Conservation (phyloP, 352 stramenopile species). For the Pythium insidiosum region DNA sequence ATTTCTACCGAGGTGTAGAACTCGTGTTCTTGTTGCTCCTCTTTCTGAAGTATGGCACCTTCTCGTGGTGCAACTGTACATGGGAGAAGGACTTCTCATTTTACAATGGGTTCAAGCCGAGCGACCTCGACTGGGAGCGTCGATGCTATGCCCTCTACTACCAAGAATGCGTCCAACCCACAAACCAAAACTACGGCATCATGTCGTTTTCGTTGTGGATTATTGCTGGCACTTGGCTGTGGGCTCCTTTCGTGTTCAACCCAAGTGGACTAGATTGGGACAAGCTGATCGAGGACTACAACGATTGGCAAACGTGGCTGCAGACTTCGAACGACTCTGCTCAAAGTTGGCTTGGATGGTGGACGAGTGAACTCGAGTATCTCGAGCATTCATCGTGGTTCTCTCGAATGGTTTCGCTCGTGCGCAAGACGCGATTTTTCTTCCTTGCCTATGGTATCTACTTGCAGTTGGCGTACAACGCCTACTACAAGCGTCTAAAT, state of each 20-base stretch:
- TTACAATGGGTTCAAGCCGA: constrained; percentile 65
- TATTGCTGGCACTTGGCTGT: constrained; percentile 85
- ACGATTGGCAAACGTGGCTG: constrained; percentile 92
- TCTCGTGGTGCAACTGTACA: constrained; percentile 87
- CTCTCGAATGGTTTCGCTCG: constrained; percentile 50
- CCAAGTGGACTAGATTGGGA: constrained; percentile 96
- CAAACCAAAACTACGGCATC: constrained; percentile 94
- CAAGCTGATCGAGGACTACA: constrained; percentile 93
- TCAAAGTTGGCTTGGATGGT: constrained; percentile 82
- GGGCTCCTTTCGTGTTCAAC: constrained; percentile 90
- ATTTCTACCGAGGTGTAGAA: constrained; percentile 97
- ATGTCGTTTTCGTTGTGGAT: constrained; percentile 95
- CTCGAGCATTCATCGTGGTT: constrained; percentile 64
- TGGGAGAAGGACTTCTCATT: constrained; percentile 60
- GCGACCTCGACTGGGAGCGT: constrained; percentile 54
- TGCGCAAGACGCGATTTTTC: constrained; percentile 75
- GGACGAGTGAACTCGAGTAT: constrained; percentile 71
- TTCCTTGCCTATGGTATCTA: constrained; percentile 67
- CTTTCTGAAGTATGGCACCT: constrained; percentile 86
- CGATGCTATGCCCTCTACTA: constrained; percentile 74
- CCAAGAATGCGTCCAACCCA: constrained; percentile 87
- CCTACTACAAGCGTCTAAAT: constrained; percentile 13
- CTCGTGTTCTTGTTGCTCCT: constrained; percentile 72
- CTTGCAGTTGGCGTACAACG: constrained; percentile 52
- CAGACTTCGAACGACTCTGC: constrained; percentile 72